Base-by-base conservation (phyloP, 73 alveolate genomes). In the Blepharisma japonicum region DNA sequence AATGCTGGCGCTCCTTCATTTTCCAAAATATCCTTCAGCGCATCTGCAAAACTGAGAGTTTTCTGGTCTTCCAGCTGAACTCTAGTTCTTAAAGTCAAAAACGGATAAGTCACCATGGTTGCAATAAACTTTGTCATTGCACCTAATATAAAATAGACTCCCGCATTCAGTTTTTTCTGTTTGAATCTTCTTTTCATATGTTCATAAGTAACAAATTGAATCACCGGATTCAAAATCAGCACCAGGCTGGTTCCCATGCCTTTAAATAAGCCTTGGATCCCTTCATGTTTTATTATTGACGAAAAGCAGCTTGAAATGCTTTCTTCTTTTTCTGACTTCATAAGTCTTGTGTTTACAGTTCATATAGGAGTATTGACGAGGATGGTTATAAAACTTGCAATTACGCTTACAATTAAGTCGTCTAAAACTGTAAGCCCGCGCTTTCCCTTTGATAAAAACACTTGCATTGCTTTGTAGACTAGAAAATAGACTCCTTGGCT, bases 181-280 rank as follows among this genome's bases (percentile, higher is more conserved):
- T 32, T n/a, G 47, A 18, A 25, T 25, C 47, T 61, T 25, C 23
- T 61, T 25, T 61, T 61, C 38, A 61, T 8, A 61, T 20, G 23
- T 39, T 61, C 74, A 25, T 61, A 61, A 61, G 18, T 14, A 20
- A 39, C 23, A 25, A 14, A 61, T 25, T 61, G 74, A 61, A 61
- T 61, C 74, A 61, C 74, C 23, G 74, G 74, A 39, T 61, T 61
- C 47, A 61, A 14, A 14, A 39, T 61, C 47, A 61, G 47, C 39
- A 61, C 50, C 74, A 61, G 50, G 47, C 74, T 61, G 1, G 23
- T 20, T 20, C 49, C 23, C 46, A 25, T 25, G 46, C 74, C 74
- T 61, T 61, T 61, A 5, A 61, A 61, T 8, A 61, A 61, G 23
- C 50, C 74, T 20, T 11, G 18, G 0, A 25, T n/a, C 18, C 74